These are phyloP conservation scores for Austroboletus festivus DNA, from an alignment of 768 basidiomycete genomes.

Conservation along the genomic window DNA sequence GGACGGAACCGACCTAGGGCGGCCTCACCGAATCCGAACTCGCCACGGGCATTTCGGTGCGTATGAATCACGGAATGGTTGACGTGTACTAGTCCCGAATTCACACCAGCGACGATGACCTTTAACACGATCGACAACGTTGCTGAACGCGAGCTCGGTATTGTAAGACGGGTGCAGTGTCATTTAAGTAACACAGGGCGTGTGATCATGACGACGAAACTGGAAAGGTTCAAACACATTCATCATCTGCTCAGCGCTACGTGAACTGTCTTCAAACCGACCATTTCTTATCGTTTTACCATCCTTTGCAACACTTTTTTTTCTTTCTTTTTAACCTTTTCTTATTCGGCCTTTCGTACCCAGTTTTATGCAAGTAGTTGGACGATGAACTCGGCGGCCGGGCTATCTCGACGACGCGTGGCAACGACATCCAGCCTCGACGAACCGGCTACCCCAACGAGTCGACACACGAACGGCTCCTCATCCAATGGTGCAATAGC, in stretches of 20 bases:
- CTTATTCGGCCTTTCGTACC: background rate
- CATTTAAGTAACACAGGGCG: background rate
- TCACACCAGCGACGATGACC: too few species aligned
- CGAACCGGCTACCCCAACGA: constrained; percentile 31
- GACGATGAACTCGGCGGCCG: constrained; percentile 50
- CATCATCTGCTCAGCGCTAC: constrained; percentile 1
- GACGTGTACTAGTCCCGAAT: too few species aligned
- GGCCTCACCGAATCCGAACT: too few species aligned
- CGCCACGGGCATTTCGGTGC: too few species aligned
- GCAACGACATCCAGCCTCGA: constrained; percentile 37
- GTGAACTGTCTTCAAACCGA: constrained; percentile 4
- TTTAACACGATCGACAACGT: too few species aligned
- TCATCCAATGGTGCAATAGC: constrained; percentile 28
- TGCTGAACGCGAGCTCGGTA: too few species aligned
- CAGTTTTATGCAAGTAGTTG: constrained; percentile 19
- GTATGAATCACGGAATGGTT: too few species aligned
- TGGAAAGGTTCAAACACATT: constrained; percentile 10
- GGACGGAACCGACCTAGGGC: too few species aligned
- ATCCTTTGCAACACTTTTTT: background rate
- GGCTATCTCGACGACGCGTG: constrained; percentile 59
- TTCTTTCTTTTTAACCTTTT: background rate
- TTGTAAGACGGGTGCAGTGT: too few species aligned
- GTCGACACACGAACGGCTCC: constrained; percentile 30
- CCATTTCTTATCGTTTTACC: background rate
- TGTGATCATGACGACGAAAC: constrained; percentile 13